These are phyloP conservation scores for Paecilomyces variotii DNA, from an alignment of 2,329 filamentous ascomycete genomes.

Conservation along the genomic window DNA sequence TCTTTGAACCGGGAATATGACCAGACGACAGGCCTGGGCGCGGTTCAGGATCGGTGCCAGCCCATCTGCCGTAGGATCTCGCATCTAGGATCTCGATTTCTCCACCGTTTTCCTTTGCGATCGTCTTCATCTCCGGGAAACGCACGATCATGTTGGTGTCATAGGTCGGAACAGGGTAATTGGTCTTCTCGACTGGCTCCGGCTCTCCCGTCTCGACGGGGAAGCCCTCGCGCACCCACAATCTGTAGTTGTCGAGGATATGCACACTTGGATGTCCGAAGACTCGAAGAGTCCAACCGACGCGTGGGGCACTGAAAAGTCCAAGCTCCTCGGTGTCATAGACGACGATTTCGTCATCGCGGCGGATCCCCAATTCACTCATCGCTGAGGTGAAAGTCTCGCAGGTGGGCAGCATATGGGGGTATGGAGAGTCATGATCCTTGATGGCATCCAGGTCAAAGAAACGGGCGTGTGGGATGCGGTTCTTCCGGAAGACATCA, in stretches of 20 bases:
- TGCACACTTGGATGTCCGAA: constrained; percentile 89
- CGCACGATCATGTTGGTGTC: constrained; percentile 59
- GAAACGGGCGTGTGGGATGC: constrained; percentile 85
- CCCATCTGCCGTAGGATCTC: constrained; percentile 68
- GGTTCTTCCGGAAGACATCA: constrained; percentile 69
- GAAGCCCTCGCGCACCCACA: constrained; percentile 80
- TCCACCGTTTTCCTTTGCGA: constrained; percentile 68
- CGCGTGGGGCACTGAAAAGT: constrained; percentile 87
- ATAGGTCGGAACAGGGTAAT: constrained; percentile 48
- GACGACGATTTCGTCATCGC: constrained; percentile 84
- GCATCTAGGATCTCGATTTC: constrained; percentile 90
- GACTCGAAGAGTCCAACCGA: constrained; percentile 84
- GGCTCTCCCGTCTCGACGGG: constrained; percentile 67
- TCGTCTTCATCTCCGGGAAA: constrained; percentile 75
- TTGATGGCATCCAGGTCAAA: constrained; percentile 93
- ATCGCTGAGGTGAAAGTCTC: constrained; percentile 79
- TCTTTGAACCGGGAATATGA: constrained; percentile 84
- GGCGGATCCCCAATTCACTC: constrained; percentile 76
- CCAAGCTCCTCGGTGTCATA: constrained; percentile 89
- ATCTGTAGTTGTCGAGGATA: constrained; percentile 87
- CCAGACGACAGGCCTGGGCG: constrained; percentile 78
- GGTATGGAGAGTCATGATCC: constrained; percentile 79
- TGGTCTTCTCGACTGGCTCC: constrained; percentile 30
- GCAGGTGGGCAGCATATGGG: constrained; percentile 86
- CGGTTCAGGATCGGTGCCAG: constrained; percentile 77